Evolutionary conservation across 2,329 filamentous ascomycete species (phyloP), one percentile per base, ranked within the genome.

Genomic region (Trichoderma endophyticum): DNA sequence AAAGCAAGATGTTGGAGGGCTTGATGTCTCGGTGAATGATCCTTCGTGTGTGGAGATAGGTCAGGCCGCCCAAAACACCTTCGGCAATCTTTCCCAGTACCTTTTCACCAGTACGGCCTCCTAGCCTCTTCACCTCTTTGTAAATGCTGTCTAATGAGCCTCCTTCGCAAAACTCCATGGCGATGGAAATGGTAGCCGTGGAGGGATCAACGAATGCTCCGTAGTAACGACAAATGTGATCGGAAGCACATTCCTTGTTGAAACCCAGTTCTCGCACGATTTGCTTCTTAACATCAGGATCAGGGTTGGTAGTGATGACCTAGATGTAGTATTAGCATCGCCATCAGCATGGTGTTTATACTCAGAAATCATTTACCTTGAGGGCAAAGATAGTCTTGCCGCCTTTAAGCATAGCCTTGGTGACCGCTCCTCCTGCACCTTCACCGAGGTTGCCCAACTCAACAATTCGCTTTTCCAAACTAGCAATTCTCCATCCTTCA

Each of bases 21-120:
- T 99, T 99, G 85, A 99, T 99, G 80, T 99, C 96, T 83, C 96
- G 91, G 82, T 99, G 96, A 77, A 99, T 98, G 82, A 99, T 99
- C 82, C 97, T 96, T 80, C 95, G 92, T 77, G 92, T 92, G 84
- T 98, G 94, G 9, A 99, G 89, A 82, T 99, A 99, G 9, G 95
- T 98, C 73, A 99, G 85, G 28, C 96, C 96, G 77, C 94, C 93
- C 70, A 99, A 85, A 4, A 99, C 95, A 70, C 95, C 96, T 81
- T 98, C 96, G 56, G 96, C 94, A 59, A 99, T 93, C 84, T 98
- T 98, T 74, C 96, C 96, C 4, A 99, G 86, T 1, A 99, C 96
- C 80, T 98, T 99, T 81, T 99, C 96, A 75, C 96, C 96, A 0
- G 95, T 98, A 64, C 96, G 90, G 12, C 96, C 96, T 56, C 95